Evolutionary conservation across 495 filamentous ascomycete genomes (phyloP), one percentile per base, ranked within the genome.

Genomic region (Penicillium flavigenum): DNA sequence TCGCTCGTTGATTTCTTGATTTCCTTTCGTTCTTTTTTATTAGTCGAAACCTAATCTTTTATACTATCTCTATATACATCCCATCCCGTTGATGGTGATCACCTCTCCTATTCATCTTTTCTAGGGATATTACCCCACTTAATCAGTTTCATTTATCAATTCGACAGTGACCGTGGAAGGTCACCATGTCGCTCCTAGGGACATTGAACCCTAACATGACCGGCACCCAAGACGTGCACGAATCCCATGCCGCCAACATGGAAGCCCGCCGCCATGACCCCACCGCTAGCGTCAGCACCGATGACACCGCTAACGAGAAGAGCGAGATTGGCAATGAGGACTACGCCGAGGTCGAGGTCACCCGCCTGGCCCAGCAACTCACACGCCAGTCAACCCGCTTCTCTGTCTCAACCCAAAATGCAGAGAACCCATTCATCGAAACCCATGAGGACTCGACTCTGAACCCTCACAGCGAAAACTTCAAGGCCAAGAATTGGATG

Each of bases 401-500:
- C 50, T 74, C 71, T n/a, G 50, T 48, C 5, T 44, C 47, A 11
- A 59, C 52, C 20, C 63, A 67, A 16, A 60, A 68, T 20, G 65
- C 64, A 17, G 72, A 72, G 57, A 82, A 82, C 58, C 72, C 78
- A 1, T 82, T 82, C 60, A 31, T 75, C 14, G 73, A 74, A 10
- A 57, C 62, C 9, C 56, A 66, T 14, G 72, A 74, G 45, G 75
- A 79, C 17, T 77, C 79, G 3, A 68, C 67, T 3, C 60, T 82
- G 54, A 76, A 82, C 62, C 80, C 80, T 0, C 58, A 61, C 38
- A 76, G 72, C 46, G 66, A 66, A 26, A 76, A 80, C 52, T 83
- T 83, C 69, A 76, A 71, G 32, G 69, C 80, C 26, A 76, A 74
- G 65, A 63, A 72, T 59, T 83, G 79, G 78, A 77, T 80, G 63